These are phyloP conservation scores for Cystobasidium tubakii DNA, from an alignment of 768 basidiomycete species.

Conservation along the genomic window DNA sequence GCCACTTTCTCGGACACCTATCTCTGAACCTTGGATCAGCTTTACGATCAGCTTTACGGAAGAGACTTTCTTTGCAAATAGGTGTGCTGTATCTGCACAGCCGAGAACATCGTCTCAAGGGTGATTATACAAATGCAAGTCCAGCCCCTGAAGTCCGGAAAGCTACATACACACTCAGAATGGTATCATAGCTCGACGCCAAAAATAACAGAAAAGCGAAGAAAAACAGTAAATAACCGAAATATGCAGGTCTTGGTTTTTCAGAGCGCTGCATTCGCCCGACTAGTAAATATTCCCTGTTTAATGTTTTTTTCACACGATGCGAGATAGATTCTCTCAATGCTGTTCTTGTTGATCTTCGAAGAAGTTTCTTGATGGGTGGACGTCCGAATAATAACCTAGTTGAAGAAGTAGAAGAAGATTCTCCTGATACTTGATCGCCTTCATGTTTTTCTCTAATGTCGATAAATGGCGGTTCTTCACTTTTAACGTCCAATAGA, in stretches of 20 bases:
- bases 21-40: no score
- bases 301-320: neutral
- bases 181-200: neutral
- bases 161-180: neutral
- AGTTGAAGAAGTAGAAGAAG: slow-evolving; percentile 9
- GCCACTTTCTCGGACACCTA: no score
- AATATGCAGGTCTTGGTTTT: neutral
- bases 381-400: slow-evolving; percentile 20
- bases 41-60: no score
- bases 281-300: neutral
- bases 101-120: no score
- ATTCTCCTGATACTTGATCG: neutral
- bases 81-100: no score
- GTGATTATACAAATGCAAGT: neutral
- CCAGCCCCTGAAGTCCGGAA: neutral
- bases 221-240: neutral
- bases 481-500: slow-evolving; percentile 16
- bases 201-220: neutral
- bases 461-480: slow-evolving; percentile 23
- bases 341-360: slow-evolving; percentile 11
- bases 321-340: slow-evolving; percentile 23
- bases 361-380: slow-evolving; percentile 18
- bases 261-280: neutral
- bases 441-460: neutral
- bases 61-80: no score